Evolutionary conservation across 176 grass and related monocot species (phyloP).

Genomic region (Oryza longistaminata): DNA sequence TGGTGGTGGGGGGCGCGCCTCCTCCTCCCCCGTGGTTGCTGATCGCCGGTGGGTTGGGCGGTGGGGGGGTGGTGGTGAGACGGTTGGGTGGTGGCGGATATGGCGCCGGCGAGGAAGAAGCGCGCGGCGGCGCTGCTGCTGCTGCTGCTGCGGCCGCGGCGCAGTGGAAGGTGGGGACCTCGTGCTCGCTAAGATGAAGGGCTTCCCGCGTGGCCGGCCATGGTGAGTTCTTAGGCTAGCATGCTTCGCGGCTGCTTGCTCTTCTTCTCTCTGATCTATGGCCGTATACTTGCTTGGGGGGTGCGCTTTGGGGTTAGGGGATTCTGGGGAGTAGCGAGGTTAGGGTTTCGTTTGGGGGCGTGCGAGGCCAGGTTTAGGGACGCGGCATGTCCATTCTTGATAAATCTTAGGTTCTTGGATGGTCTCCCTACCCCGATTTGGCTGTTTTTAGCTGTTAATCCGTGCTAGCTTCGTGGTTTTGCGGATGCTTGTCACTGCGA

Average conservation of each 20-base stretch:
- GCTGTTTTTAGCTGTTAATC: slow-evolving; percentile 25
- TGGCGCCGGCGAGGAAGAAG: slow-evolving; percentile 76
- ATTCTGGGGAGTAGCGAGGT: slow-evolving; percentile 18
- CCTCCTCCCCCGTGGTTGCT: neutral
- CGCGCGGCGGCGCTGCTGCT: slow-evolving; percentile 40
- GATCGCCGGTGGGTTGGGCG: slow-evolving; percentile 11
- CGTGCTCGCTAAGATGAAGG: slow-evolving; percentile 99
- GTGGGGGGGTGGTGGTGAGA: neutral
- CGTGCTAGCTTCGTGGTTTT: slow-evolving; percentile 6
- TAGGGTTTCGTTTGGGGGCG: slow-evolving; percentile 22
- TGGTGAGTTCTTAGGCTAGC: slow-evolving; percentile 47
- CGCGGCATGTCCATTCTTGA: neutral
- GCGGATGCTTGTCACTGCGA: neutral
- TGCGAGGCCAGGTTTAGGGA: neutral
- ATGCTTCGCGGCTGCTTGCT: neutral
- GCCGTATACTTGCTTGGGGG: neutral
- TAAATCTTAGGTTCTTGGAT: slow-evolving; percentile 29
- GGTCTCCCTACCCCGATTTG: slow-evolving; percentile 40
- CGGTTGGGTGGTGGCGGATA: slow-evolving; percentile 21
- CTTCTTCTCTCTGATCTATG: slow-evolving; percentile 37
- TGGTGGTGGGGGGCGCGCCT: neutral
- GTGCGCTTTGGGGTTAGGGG: neutral
- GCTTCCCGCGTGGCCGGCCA: slow-evolving; percentile 92
- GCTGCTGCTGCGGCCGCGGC: slow-evolving; percentile 58
- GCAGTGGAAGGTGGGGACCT: slow-evolving; percentile 98